Base-by-base conservation (phyloP, 441 rosid genomes). In the Croton setiger region DNA sequence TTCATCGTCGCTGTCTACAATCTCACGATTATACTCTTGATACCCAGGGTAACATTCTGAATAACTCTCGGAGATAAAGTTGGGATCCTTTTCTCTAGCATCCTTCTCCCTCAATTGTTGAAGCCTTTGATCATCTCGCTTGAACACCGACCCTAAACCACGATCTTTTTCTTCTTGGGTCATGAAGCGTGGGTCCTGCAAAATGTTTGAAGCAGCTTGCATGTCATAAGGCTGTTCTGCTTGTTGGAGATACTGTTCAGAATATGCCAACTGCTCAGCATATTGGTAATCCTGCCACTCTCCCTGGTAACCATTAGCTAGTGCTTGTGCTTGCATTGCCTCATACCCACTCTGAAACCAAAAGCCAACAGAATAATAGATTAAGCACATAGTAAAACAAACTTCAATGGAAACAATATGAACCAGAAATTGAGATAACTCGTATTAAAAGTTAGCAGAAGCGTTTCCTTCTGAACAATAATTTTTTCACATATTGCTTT, bases 31-130 rank as follows among this genome's bases (percentile, higher is more conserved):
- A 70, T 90, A 94, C 79, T 94, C 96, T 75, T 94, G 98, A 84
- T 91, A 91, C 66, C 96, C 97, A 0, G 98, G 98, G 78, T 94
- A 94, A 81, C 98, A 94, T 84, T 94, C 98, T 31, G 98, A 94
- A 76, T 94, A 94, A 74, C 88, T 91, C 78, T 94, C 98, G 15
- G 98, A 94, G 60, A 94, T 83, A 77, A 94, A 91, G 69, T 84
- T 91, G 0, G 97, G 98, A 80, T 94, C 98, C 74, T 88, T 94
- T 75, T 94, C 98, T 20, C 98, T 83, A 44, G 96, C 85, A 78
- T 94, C 98, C 71, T 77, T 91, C 79, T 91, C 98, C 72, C 94
- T 82, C 85, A 88, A 65, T 74, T 94, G 98, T 75, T 81, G 98
- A 81, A 94, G 96, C 85, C 98, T 84, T 76, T 87, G 82, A 79